Evolutionary conservation across 106 monocot species (phyloP).

Genomic region (Dioscorea alata): DNA sequence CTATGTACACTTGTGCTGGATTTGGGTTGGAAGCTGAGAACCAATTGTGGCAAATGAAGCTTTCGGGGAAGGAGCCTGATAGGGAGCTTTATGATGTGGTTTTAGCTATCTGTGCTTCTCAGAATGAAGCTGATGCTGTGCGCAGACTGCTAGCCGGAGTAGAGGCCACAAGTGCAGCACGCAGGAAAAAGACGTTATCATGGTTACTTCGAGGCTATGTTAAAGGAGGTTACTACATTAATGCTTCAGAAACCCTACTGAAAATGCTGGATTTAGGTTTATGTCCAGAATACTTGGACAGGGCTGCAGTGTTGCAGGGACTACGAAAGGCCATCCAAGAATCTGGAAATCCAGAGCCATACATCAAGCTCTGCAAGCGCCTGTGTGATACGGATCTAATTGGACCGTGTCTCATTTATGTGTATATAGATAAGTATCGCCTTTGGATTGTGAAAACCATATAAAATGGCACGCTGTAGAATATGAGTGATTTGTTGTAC

Average conservation of each 20-base stretch:
- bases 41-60: slow-evolving; percentile 81
- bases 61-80: slow-evolving; percentile 69
- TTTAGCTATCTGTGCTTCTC: slow-evolving; percentile 87
- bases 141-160: slow-evolving; percentile 55
- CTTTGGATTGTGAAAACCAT: slow-evolving; percentile 76
- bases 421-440: slow-evolving; percentile 59
- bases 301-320: slow-evolving; percentile 76
- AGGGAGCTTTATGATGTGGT: slow-evolving; percentile 66
- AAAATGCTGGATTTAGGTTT: slow-evolving; percentile 72
- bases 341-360: slow-evolving; percentile 59
- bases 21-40: slow-evolving; percentile 69
- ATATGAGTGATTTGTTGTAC: too few relatives aligned
- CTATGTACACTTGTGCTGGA: slow-evolving; percentile 82
- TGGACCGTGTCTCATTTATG: slow-evolving; percentile 74
- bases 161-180: slow-evolving; percentile 29
- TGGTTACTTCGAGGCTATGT: slow-evolving; percentile 86
- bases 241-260: slow-evolving; percentile 68
- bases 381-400: slow-evolving; percentile 73
- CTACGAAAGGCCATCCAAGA: slow-evolving; percentile 62
- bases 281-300: slow-evolving; percentile 67
- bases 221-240: slow-evolving; percentile 76
- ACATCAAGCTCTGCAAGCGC: slow-evolving; percentile 67
- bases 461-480: slow-evolving; percentile 11
- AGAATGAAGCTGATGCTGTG: slow-evolving; percentile 67
- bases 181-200: slow-evolving; percentile 57